Conservation (phyloP, 78 protist genomes). For the Dictyostelium capitatum region DNA sequence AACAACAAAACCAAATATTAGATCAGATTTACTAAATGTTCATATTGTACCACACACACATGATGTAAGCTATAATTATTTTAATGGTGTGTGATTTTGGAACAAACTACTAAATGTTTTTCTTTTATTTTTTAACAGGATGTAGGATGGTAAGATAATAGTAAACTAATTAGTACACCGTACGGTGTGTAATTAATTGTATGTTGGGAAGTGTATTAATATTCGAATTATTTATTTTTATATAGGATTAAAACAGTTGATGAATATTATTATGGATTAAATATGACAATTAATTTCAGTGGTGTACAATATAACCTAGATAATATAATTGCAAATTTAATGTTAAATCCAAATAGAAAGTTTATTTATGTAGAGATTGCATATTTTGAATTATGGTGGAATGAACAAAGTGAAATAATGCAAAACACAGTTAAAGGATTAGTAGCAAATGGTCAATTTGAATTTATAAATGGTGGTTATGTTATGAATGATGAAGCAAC, state of each 20-base stretch:
- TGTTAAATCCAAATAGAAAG: slow-evolving; percentile 69
- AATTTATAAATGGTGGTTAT: slow-evolving; percentile 93
- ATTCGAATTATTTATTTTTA: neutral
- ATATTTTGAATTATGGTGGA: slow-evolving; percentile 92
- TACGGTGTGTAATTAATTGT: no score
- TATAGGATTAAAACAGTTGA: slow-evolving; percentile 89
- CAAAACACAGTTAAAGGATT: slow-evolving; percentile 43
- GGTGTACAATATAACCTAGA: slow-evolving; percentile 62
- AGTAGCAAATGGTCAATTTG: slow-evolving; percentile 86
- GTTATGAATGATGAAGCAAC: slow-evolving; percentile 95
- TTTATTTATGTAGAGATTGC: slow-evolving; percentile 92
- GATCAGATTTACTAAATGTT: slow-evolving; percentile 35
- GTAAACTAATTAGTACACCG: no score
- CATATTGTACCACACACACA: slow-evolving; percentile 82
- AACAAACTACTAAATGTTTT: no score
- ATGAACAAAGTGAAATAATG: slow-evolving; percentile 59
- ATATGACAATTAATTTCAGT: slow-evolving; percentile 57
- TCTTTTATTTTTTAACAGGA: neutral
- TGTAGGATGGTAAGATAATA: no score
- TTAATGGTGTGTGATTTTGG: neutral
- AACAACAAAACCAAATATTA: neutral
- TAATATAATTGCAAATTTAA: slow-evolving; percentile 41
- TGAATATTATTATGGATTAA: slow-evolving; percentile 83
- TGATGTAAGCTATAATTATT: slow-evolving; percentile 31
- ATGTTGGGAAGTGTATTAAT: no score